A percentile compares a stretch with the other conserved stretches of the same genome.
Conservation (phyloP, 1,284 basidiomycete genomes). For the Meira miltonrushii region DNA sequence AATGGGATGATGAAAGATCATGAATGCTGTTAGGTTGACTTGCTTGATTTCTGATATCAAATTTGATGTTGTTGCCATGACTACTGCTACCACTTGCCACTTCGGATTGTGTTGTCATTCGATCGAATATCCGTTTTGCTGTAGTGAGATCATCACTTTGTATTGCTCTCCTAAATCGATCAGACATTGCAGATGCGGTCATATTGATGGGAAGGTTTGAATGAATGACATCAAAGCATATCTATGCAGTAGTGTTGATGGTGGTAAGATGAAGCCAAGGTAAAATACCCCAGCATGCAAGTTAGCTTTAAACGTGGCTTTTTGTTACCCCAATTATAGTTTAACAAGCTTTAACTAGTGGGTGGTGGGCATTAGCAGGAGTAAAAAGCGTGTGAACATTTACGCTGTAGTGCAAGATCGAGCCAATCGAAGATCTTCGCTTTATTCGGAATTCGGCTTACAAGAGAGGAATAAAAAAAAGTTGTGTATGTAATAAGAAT, state of each 20-base stretch:
- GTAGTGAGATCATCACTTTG: slow-evolving; percentile 26
- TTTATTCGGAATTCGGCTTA: no score
- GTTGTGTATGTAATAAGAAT: no score
- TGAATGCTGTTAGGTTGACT: not conserved
- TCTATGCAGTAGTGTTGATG: no score
- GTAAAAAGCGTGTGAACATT: no score
- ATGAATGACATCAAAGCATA: not conserved
- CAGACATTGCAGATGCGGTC: slow-evolving; percentile 22
- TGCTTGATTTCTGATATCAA: slow-evolving; percentile 9
- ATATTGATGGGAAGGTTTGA: not conserved
- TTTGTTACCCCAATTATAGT: no score
- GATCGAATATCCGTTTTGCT: slow-evolving; percentile 23
- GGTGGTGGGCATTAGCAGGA: not conserved
- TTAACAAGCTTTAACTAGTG: not conserved
- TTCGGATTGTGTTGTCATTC: slow-evolving; percentile 8
- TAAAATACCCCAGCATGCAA: no score
- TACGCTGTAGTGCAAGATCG: no score
- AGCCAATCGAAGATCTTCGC: no score
- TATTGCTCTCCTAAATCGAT: slow-evolving; percentile 34
- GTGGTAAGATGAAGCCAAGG: no score
- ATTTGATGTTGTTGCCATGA: not conserved
- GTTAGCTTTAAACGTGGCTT: no score
- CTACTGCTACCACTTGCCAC: slow-evolving; percentile 17
- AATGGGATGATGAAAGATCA: not conserved
- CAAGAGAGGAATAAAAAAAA: no score